Evolutionary conservation across 2,329 filamentous ascomycete species (phyloP).

Genomic region (Neonectria punicea): DNA sequence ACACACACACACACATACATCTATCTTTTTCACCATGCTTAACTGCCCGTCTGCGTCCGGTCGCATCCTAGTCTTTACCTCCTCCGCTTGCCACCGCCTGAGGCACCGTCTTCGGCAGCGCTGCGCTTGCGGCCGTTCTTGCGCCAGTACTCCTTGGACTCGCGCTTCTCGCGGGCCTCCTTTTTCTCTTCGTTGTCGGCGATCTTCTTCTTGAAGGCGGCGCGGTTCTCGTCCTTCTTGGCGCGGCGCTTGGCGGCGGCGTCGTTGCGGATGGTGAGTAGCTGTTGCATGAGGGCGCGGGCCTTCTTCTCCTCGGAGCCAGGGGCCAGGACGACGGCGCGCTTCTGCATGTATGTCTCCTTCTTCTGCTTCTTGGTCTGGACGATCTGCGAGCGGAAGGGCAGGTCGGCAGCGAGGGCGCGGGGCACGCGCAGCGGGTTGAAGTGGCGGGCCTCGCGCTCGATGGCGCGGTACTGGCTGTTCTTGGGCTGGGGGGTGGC

Average conservation of each 20-base stretch:
- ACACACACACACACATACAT: constrained; percentile 18
- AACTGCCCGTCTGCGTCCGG: constrained; percentile 1
- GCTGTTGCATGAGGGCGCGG: constrained; percentile 89
- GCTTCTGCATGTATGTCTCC: constrained; percentile 92
- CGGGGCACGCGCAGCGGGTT: constrained; percentile 82
- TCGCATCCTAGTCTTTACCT: constrained; percentile 29
- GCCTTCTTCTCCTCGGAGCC: constrained; percentile 90
- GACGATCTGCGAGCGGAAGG: constrained; percentile 91
- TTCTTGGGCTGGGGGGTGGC: constrained; percentile 84
- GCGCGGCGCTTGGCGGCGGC: constrained; percentile 83
- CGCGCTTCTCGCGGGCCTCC: constrained; percentile 85
- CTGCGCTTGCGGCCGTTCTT: constrained; percentile 82
- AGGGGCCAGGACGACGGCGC: constrained; percentile 84
- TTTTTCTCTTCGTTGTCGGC: constrained; percentile 87
- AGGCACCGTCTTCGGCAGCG: constrained; percentile 52
- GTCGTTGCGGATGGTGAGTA: constrained; percentile 90
- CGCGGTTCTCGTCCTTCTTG: constrained; percentile 89
- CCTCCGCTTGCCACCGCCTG: constrained; percentile 50
- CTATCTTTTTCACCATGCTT: constrained; percentile 25
- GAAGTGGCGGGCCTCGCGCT: constrained; percentile 77
- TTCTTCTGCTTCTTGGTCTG: constrained; percentile 82
- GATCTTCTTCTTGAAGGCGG: constrained; percentile 84
- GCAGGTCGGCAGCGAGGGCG: constrained; percentile 83
- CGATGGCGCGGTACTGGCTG: constrained; percentile 80
- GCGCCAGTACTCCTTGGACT: constrained; percentile 92